Evolutionary conservation across 371 early-diverging fungal genomes (phyloP).

Genomic region (Antonospora locustae): DNA sequence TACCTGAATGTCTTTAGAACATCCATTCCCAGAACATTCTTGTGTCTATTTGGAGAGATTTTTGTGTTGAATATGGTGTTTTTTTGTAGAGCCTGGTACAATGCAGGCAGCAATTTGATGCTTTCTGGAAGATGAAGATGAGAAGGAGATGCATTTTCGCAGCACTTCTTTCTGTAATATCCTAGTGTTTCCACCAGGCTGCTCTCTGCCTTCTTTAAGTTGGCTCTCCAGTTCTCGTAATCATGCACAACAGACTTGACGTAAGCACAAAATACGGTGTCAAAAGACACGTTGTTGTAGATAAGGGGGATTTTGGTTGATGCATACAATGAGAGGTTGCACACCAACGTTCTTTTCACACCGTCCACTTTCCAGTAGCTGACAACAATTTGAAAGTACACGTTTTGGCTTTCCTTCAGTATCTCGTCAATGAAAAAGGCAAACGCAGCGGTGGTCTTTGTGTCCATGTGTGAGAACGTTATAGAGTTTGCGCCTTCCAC

Average conservation of each 20-base stretch:
- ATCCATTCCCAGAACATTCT: conserved; percentile 19
- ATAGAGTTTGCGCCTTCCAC: conserved; percentile 13
- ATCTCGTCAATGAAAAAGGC: conserved; percentile 26
- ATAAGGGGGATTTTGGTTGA: conserved; percentile 27
- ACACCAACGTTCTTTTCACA: conserved; percentile 20
- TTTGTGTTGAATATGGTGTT: conserved; percentile 29
- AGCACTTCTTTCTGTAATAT: conserved; percentile 47
- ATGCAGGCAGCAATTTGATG: conserved; percentile 50
- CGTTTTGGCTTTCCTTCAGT: conserved; percentile 12
- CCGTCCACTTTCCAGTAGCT: conserved; percentile 43
- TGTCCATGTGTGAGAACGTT: conserved; percentile 24
- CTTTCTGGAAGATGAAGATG: conserved; percentile 54
- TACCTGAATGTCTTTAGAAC: conserved; percentile 47
- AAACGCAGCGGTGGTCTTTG: conserved; percentile 28
- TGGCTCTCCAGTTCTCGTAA: conserved; percentile 18
- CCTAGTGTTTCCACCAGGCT: conserved; percentile 29
- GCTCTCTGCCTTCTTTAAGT: conserved; percentile 35
- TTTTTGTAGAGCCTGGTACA: conserved; percentile 46
- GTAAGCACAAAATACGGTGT: conserved; percentile 47
- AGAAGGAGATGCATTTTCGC: conserved; percentile 31
- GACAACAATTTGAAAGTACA: conserved; percentile 48
- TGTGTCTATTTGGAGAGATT: conserved; percentile 10
- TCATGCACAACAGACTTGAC: conserved; percentile 44
- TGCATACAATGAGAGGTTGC: conserved; percentile 39
- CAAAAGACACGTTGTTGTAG: conserved; percentile 40